Evolutionary conservation across 2,329 filamentous ascomycete species (phyloP).

Genomic region (Cladosporium sp.): DNA sequence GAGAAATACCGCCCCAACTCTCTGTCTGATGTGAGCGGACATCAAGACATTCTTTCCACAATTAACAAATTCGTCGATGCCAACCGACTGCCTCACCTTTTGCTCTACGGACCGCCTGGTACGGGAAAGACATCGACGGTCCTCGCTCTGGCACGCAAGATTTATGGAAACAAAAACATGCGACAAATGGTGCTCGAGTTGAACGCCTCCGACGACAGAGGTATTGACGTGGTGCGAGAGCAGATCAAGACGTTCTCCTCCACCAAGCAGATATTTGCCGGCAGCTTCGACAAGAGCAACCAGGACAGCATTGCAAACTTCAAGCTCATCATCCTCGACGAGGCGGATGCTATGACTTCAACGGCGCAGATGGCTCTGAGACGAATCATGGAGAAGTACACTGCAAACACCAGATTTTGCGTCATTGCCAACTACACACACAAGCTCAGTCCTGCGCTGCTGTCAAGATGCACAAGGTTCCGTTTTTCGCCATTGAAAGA

Average conservation of each 20-base stretch:
- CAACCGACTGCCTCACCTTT: conserved; percentile 89
- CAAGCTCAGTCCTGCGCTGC: conserved; percentile 87
- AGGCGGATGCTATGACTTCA: conserved; percentile 99
- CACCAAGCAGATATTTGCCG: conserved; percentile 90
- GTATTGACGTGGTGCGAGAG: conserved; percentile 95
- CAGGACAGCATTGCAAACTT: conserved; percentile 61
- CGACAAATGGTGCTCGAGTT: conserved; percentile 98
- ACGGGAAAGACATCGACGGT: conserved; percentile 98
- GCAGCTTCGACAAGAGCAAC: conserved; percentile 35
- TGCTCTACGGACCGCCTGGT: conserved; percentile 93
- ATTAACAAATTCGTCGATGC: conserved; percentile 97
- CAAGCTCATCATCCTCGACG: conserved; percentile 96
- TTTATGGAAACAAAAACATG: conserved; percentile 90
- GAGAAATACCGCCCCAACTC: conserved; percentile 94
- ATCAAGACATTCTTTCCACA: conserved; percentile 94
- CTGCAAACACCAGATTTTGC: conserved; percentile 94
- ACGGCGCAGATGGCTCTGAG: conserved; percentile 96
- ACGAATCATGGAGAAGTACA: conserved; percentile 99
- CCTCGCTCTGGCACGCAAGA: conserved; percentile 83
- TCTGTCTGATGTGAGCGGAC: conserved; percentile 88
- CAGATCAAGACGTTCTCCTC: conserved; percentile 99
- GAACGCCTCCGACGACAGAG: conserved; percentile 94
- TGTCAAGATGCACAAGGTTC: conserved; percentile 92
- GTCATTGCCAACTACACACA: conserved; percentile 99
- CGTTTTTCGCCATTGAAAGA: conserved; percentile 93